Evolutionary conservation across 192 early-diverging fungal species (phyloP).

Genomic region (Backusella luteola): DNA sequence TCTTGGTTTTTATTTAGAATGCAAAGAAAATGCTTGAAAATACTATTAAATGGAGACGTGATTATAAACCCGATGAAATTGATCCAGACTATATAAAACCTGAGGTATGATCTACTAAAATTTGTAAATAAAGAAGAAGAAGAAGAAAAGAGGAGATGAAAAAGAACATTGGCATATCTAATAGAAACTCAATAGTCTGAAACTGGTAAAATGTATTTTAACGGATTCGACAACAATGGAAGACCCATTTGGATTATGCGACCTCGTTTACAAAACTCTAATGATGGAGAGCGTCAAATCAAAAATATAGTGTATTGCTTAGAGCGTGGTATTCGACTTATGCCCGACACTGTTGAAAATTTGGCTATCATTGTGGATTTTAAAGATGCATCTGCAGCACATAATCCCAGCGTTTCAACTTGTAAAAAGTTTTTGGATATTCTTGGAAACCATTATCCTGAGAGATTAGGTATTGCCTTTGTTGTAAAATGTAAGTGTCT

Average conservation of each 20-base stretch:
- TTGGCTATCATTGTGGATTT: constrained; percentile 83
- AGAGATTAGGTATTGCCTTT: constrained; percentile 68
- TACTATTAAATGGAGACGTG: constrained; percentile 77
- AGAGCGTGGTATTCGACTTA: constrained; percentile 69
- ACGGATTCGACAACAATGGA: constrained; percentile 76
- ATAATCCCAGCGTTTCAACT: constrained; percentile 65
- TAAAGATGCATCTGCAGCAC: constrained; percentile 61
- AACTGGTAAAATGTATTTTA: constrained; percentile 84
- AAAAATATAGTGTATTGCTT: constrained; percentile 79
- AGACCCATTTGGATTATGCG: constrained; percentile 77
- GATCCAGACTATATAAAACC: constrained; percentile 69
- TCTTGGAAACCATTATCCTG: constrained; percentile 87
- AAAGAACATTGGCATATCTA: neutral
- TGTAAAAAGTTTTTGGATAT: constrained; percentile 79
- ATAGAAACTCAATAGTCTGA: constrained; percentile 38
- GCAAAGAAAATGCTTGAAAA: constrained; percentile 65
- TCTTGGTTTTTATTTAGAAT: neutral
- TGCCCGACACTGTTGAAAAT: constrained; percentile 75
- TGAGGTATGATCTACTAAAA: constrained; percentile 50
- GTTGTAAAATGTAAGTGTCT: constrained; percentile 60
- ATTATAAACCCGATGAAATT: constrained; percentile 68
- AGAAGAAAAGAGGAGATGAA: too few relatives aligned
- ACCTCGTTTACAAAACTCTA: constrained; percentile 79
- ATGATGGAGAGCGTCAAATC: constrained; percentile 68
- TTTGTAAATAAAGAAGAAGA: too few relatives aligned